Base-by-base conservation (phyloP, 495 filamentous ascomycete genomes). In the Penicillium malachiteum region DNA sequence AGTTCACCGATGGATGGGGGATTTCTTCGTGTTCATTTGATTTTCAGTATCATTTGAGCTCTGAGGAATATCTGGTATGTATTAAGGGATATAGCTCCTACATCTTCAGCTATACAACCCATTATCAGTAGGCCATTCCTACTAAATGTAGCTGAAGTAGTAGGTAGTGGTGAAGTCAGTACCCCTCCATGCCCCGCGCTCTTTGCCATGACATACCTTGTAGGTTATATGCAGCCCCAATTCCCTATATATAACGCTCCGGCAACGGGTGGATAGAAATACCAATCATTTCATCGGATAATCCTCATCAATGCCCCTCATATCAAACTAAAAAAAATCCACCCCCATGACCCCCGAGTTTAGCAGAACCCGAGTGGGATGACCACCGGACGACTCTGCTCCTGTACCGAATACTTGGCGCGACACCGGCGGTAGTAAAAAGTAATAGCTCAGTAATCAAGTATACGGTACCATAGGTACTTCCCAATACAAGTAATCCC, bases 381-480 rank as follows among this genome's bases (percentile, higher is more conserved):
- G 58, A 60, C 60, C 53, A 65, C 69, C 73, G 73, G 73, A 74
- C 66, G 62, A 74, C 69, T 72, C 66, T 77, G 65, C 72, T 77
- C 73, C 73, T 71, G 60, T 60, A 63, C 57, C 57, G 39, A 51
- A 49, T 62, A 66, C 63, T 63, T 63, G 56, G 63, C 60, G 54
- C 57, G 57, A 64, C 63, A 66, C 63, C 63, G 63, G 57, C 54
- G 40, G 17, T 16, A 57, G 51, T 50, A 59, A 53, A n/a, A 18
- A 53, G 26, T 14, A 26, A 32, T 39, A 34, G 33, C 43, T 33
- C 43, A 33, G n/a, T 7, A 26, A 33, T 13, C 43, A 21, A 14
- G 54, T 60, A 56, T 50, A 33, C 49, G 54, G 57, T 62, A 60
- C 66, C 56, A 26, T 26, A 26, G 21, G 21, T 26, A 26, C 21